Conservation (phyloP, 2,329 filamentous ascomycete genomes). For the Sclerotinia nivalis region DNA sequence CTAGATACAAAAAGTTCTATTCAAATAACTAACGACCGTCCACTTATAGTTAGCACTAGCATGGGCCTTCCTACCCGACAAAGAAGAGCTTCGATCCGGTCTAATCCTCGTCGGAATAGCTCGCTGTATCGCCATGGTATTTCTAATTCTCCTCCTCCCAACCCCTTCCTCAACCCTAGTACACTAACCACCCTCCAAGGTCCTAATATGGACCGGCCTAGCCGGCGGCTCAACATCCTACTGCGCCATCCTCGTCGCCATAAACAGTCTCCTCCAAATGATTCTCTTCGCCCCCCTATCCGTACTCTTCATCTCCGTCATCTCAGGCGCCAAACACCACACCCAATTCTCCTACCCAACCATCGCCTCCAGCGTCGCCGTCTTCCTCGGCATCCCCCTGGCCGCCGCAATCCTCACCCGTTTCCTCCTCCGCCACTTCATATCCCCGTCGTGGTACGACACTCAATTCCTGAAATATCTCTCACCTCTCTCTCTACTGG, state of each 20-base stretch:
- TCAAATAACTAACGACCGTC: background rate
- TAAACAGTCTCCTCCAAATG: slow-evolving; percentile 76
- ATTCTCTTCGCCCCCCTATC: slow-evolving; percentile 70
- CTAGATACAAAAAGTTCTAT: background rate
- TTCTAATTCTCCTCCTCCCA: background rate
- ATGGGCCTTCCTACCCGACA: slow-evolving; percentile 67
- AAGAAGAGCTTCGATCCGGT: slow-evolving; percentile 59
- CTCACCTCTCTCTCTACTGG: slow-evolving; percentile 75
- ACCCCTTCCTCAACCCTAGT: background rate
- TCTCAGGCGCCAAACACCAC: slow-evolving; percentile 53
- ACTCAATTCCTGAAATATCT: slow-evolving; percentile 67
- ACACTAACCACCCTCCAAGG: slow-evolving; percentile 18
- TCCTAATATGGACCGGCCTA: slow-evolving; percentile 73
- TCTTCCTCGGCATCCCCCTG: slow-evolving; percentile 83
- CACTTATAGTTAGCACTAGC: slow-evolving; percentile 55
- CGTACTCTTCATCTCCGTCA: slow-evolving; percentile 65
- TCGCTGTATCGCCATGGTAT: slow-evolving; percentile 84
- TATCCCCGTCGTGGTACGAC: slow-evolving; percentile 64
- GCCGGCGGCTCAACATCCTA: slow-evolving; percentile 79
- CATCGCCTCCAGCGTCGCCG: slow-evolving; percentile 77
- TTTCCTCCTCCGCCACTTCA: slow-evolving; percentile 56
- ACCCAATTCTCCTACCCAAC: slow-evolving; percentile 58
- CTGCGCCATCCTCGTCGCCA: slow-evolving; percentile 75
- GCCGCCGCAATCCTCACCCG: slow-evolving; percentile 78
- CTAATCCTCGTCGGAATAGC: slow-evolving; percentile 82